A percentile compares a stretch with the other conserved stretches of the same genome.
These are phyloP conservation scores for Fusarium sarcochroum DNA, from an alignment of 2,329 filamentous ascomycete genomes.

Conservation along the genomic window DNA sequence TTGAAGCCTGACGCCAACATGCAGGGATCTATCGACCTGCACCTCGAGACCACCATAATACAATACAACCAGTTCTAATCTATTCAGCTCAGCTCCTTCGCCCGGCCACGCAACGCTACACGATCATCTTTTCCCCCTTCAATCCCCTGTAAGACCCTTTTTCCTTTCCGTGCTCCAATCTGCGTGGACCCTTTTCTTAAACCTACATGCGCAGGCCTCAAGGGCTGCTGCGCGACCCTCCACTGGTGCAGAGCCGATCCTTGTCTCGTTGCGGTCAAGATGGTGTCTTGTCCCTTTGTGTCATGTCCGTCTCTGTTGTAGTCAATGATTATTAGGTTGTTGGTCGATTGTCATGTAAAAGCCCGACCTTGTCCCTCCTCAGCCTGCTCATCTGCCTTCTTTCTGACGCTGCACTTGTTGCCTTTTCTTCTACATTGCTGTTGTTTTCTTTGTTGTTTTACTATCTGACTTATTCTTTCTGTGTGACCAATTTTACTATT, in stretches of 20 bases:
- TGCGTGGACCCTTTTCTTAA: background rate
- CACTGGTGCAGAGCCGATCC: constrained; percentile 18
- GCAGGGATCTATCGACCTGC: constrained; percentile 46
- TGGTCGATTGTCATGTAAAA: constrained; percentile 23
- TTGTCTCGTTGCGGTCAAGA: constrained; percentile 30
- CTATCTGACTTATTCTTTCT: background rate
- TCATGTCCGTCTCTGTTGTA: constrained; percentile 26
- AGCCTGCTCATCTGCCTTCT: constrained; percentile 3
- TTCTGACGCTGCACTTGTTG: constrained; percentile 8
- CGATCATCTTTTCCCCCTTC: constrained; percentile 26
- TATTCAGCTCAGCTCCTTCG: constrained; percentile 20
- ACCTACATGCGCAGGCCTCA: constrained; percentile 23
- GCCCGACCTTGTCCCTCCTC: constrained; percentile 28
- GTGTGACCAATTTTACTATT: constrained; percentile 3
- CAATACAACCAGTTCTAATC: constrained; percentile 6
- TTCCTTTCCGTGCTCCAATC: background rate
- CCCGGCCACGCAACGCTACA: constrained; percentile 31
- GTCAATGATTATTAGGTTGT: constrained; percentile 8
- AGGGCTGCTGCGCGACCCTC: constrained; percentile 34
- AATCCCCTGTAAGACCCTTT: constrained; percentile 25
- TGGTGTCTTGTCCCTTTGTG: constrained; percentile 14
- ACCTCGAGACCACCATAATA: constrained; percentile 24
- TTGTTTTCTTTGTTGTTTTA: background rate
- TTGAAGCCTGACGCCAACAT: constrained; percentile 32
- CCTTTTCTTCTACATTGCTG: constrained; percentile 9